Evolutionary conservation across 345 rosid species (phyloP), one percentile per base, ranked within the genome.

Genomic region (Rhodomyrtus tomentosa): DNA sequence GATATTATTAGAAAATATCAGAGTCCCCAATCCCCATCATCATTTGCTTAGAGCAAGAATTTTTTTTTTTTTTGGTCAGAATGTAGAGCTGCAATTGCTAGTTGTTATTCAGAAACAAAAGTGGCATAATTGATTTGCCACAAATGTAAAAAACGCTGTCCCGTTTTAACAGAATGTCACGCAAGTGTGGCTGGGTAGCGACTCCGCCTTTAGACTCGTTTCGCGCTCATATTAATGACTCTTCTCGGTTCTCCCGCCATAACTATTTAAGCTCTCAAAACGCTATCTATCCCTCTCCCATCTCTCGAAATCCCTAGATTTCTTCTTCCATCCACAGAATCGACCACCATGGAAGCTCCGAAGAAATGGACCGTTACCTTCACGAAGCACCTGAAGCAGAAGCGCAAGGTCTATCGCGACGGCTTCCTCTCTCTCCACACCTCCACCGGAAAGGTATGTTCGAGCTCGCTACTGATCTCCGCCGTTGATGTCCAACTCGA

Each of bases 381-480:
- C 90, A 94, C 99, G 84, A 94, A 94, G 90, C 96, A 96, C 87
- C 53, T 95, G 54, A 93, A 91, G 85, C 95, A 94, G 90, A 95
- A 93, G 92, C 87, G 98, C 76, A 95, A 96, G 87, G 90, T 92
- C 82, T 96, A 92, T 72, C 94, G 93, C 84, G 98, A 95, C 86
- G 99, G 98, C 74, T 92, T 92, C 91, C 82, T 96, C 38, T 92
- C 90, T 80, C 89, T 92, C 56, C 89, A 90, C 53, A 36, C 88
- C 89, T 50, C 92, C 82, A 82, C 89, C 80, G 88, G 84, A 89
- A 94, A 95, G 95, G 99, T 93, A 38, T 10, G 3, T 74, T 76
- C 76, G 53, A 2, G 2, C 42, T 32, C 73, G 0, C 73, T 62
- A 18, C 42, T 62, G 6, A 8, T 62, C 76, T 32, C 51, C 10